A percentile compares a stretch with the other conserved stretches of the same genome.
phyloP scores from a whole-genome alignment of 305 asterid genomes.

The Fraxinus xanthoxyloides region DNA sequence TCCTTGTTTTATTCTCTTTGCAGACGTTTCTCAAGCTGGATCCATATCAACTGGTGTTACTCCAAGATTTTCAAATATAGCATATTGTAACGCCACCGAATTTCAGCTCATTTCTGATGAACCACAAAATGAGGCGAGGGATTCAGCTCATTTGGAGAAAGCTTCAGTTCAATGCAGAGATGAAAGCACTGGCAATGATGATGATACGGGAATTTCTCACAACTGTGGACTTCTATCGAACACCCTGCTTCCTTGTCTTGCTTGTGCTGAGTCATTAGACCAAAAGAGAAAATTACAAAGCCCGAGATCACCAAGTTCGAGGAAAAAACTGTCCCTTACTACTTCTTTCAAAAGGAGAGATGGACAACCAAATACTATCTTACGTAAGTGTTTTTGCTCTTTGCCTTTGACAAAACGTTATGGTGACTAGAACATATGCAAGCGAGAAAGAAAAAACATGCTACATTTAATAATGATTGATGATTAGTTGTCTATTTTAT shows the following conservation, averaged over 20 bases:
- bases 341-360: slow-evolving; percentile 76
- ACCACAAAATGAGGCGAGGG: slow-evolving; percentile 40
- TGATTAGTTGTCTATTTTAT: slow-evolving; percentile 18
- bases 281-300: slow-evolving; percentile 49
- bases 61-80: slow-evolving; percentile 64
- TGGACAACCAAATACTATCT: slow-evolving; percentile 42
- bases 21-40: slow-evolving; percentile 83
- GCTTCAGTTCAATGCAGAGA: neutral
- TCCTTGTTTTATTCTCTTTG: neutral
- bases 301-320: slow-evolving; percentile 44
- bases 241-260: slow-evolving; percentile 74
- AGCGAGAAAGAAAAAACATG: neutral
- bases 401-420: slow-evolving; percentile 8
- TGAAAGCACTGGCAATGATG: slow-evolving; percentile 9
- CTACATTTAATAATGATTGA: neutral
- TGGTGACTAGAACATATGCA: neutral
- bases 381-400: slow-evolving; percentile 46
- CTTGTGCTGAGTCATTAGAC: slow-evolving; percentile 60
- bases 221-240: slow-evolving; percentile 61
- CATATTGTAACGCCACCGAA: slow-evolving; percentile 29
- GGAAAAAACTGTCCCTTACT: slow-evolving; percentile 49
- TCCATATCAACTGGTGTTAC: slow-evolving; percentile 66
- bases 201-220: slow-evolving; percentile 40
- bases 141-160: neutral
- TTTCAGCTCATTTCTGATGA: slow-evolving; percentile 42